These are phyloP conservation scores for Parascedosporium putredinis DNA, from an alignment of 2,329 filamentous ascomycete species.

Conservation along the genomic window DNA sequence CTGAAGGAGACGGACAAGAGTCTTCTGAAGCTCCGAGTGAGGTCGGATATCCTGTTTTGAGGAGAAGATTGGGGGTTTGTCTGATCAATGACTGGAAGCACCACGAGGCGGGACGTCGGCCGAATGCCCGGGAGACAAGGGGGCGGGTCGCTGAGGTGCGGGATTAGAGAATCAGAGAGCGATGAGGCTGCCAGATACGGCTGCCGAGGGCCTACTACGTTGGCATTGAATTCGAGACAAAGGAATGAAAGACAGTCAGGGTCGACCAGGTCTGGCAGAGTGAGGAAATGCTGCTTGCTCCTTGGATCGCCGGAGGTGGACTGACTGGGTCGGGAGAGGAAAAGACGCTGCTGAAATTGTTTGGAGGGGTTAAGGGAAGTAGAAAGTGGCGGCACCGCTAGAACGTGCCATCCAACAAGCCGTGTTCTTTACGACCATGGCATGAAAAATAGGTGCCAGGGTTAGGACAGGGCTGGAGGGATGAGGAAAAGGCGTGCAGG, in stretches of 20 bases:
- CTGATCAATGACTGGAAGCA: too few species aligned
- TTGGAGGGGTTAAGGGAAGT: not conserved
- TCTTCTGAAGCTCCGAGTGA: too few species aligned
- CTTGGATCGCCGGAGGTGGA: too few species aligned
- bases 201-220: not conserved
- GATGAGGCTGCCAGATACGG: not conserved
- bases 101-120: not conserved
- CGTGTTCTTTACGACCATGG: not conserved
- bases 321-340: not conserved
- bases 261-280: too few species aligned
- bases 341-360: not conserved
- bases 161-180: not conserved
- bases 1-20: too few species aligned
- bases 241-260: too few species aligned
- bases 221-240: too few species aligned
- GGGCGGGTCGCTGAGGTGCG: not conserved
- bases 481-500: constrained; percentile 1
- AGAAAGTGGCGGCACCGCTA: not conserved
- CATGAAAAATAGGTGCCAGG: not conserved
- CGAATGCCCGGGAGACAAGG: not conserved
- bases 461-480: not conserved
- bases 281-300: too few species aligned
- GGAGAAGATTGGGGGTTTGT: too few species aligned
- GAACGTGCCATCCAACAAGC: not conserved
- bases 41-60: too few species aligned